A percentile compares a stretch with the other conserved stretches of the same genome.
Evolutionary conservation across 169 alveolate species (phyloP).

Genomic region (Plasmodium billcollinsi): DNA sequence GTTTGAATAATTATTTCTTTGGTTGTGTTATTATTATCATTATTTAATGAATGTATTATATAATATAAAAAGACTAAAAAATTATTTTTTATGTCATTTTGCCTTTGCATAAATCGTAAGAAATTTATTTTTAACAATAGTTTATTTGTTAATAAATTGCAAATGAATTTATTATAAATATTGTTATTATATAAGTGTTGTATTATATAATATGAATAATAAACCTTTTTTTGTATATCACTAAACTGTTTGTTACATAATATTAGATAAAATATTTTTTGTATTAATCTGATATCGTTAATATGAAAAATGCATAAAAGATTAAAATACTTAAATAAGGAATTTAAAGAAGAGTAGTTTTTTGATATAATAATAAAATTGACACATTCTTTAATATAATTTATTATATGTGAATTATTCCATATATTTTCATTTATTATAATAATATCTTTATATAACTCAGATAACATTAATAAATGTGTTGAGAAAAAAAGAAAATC

Average conservation of each 20-base stretch:
- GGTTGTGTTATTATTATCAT: too few relatives aligned
- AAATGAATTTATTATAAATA: slow-evolving; percentile 1
- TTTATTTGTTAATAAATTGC: slow-evolving; percentile 4
- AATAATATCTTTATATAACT: slow-evolving; percentile 12
- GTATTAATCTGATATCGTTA: slow-evolving; percentile 6
- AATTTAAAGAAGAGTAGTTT: slow-evolving; percentile 5
- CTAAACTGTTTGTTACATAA: slow-evolving; percentile 8
- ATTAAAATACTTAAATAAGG: slow-evolving; percentile 23
- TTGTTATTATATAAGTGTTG: slow-evolving; percentile 30
- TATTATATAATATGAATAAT: slow-evolving; percentile 34
- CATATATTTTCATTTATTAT: not conserved
- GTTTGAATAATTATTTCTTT: not conserved
- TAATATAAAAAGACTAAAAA: slow-evolving; percentile 25
- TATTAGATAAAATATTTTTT: slow-evolving; percentile 16
- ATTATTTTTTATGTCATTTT: not conserved
- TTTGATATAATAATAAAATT: slow-evolving; percentile 3
- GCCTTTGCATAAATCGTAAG: slow-evolving; percentile 16
- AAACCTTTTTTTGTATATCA: slow-evolving; percentile 23
- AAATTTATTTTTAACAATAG: slow-evolving; percentile 18
- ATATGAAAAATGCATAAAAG: slow-evolving; percentile 24
- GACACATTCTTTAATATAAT: not conserved
- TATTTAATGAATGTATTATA: not conserved
- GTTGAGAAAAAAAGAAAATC: not conserved
- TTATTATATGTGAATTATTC: not conserved
- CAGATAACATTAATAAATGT: not conserved